Evolutionary conservation across 2,329 filamentous ascomycete genomes (phyloP).

Genomic region (Alternaria metachromatica): DNA sequence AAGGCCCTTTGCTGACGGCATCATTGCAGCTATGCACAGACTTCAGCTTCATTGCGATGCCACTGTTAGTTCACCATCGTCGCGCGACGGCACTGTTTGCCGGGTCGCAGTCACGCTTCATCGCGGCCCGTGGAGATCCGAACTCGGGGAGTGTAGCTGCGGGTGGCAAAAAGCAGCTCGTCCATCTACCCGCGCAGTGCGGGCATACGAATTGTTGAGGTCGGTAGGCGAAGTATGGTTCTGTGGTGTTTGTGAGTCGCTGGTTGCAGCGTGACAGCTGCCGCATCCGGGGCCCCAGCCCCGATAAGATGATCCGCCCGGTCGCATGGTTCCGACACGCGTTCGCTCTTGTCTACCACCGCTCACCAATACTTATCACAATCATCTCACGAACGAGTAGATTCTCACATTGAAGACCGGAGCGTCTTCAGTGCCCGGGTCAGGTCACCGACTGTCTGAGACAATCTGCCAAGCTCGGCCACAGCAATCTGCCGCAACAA

Average conservation of each 20-base stretch:
- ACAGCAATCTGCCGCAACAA: neutral
- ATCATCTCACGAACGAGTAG: neutral
- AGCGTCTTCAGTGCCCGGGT: neutral
- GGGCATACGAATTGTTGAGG: neutral
- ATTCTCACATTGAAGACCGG: neutral
- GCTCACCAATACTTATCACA: neutral
- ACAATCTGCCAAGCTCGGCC: neutral
- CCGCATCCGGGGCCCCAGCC: neutral
- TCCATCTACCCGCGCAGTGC: neutral
- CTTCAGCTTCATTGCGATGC: neutral
- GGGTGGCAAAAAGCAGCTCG: neutral
- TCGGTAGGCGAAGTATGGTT: neutral
- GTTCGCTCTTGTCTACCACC: neutral
- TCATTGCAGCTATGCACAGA: neutral
- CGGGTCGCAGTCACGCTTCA: neutral
- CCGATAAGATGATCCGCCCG: slow-evolving; percentile 4
- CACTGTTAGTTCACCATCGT: neutral
- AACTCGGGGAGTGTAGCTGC: neutral
- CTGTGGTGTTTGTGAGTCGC: neutral
- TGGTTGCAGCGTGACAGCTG: slow-evolving; percentile 1
- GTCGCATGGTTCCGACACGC: neutral
- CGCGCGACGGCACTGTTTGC: neutral
- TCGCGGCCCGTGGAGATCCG: slow-evolving; percentile 10
- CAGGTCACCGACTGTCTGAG: neutral
- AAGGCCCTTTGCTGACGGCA: neutral